Conservation (phyloP, 2,329 filamentous ascomycete genomes). For the Chaetothyriales sp. region DNA sequence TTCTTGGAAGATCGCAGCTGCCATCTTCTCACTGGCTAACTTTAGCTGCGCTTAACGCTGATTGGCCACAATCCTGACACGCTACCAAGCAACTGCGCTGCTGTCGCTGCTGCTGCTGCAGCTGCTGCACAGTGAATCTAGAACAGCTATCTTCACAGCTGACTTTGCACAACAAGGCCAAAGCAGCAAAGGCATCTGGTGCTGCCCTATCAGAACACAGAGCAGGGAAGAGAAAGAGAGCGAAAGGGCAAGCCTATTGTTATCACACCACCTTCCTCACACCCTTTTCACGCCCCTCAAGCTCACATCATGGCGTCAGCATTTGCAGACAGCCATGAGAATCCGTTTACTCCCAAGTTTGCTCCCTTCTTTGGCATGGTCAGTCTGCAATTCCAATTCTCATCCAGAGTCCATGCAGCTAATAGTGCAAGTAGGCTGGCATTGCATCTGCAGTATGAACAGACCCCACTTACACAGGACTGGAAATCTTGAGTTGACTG, state of each 20-base stretch:
- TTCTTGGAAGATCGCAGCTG: neutral
- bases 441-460: constrained; percentile 33
- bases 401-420: constrained; percentile 10
- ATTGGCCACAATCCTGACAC: neutral
- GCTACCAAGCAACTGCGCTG: neutral
- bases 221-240: neutral
- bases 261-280: neutral
- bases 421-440: constrained; percentile 29
- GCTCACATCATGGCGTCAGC: neutral
- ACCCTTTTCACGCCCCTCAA: neutral
- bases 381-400: constrained; percentile 22
- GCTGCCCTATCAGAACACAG: neutral
- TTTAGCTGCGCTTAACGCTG: neutral
- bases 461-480: neutral
- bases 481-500: neutral
- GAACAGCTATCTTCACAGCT: neutral
- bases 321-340: constrained; percentile 19
- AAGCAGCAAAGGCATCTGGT: neutral
- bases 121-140: too few relatives aligned
- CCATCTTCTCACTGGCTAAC: neutral
- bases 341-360: constrained; percentile 46
- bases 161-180: neutral
- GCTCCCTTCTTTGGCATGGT: constrained; percentile 58
- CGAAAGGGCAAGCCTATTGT: neutral
- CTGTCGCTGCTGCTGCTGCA: neutral